Evolutionary conservation across 257 asterid genomes (phyloP), one percentile per base, ranked within the genome.

Genomic region (Penstemon davidsonii): DNA sequence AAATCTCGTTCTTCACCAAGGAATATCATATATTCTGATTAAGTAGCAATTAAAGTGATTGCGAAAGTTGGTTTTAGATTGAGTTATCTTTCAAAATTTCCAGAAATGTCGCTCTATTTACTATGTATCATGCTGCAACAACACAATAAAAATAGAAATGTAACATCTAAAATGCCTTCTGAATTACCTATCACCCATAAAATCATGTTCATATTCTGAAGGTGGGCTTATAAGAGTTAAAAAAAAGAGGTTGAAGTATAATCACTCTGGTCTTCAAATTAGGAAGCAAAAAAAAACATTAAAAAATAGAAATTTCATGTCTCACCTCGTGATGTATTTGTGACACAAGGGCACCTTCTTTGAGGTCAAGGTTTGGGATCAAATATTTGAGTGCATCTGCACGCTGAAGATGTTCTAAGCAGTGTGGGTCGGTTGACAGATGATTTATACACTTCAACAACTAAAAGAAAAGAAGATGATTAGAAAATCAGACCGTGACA

Each of bases 291-390:
- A 15, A 15, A 25, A 69, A 47, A 51, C 18, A 45, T 49, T 36
- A 46, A 63, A 73, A 51, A 10, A 50, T 4, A 39, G 12, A 43
- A 56, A 72, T 53, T 40, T n/a, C 25, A 55, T 46, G 55, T 64
- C 90, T 71, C 71, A 94, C 99, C 96, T 94, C 97, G n/a, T 88
- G 89, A 83, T 94, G 99, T 70, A 94, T 94, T 74, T 88, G 92
- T 60, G 93, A 76, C 72, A 91, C 91, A 74, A 91, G 95, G 72
- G 95, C 79, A 61, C 96, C 97, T 69, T 94, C 97, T 81, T 82
- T 94, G 70, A 91, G 96, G 78, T 87, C 97, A 78, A 94, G 99
- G 74, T 91, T 94, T 13, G 99, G 99, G 75, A 94, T 91, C 87
- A 94, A 86, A 85, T 94, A 84, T 73, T 84, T 88, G 75, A 94